Evolutionary conservation across 371 early-diverging fungal genomes (phyloP), one percentile per base, ranked within the genome.

Genomic region (Funneliformis caledonium): DNA sequence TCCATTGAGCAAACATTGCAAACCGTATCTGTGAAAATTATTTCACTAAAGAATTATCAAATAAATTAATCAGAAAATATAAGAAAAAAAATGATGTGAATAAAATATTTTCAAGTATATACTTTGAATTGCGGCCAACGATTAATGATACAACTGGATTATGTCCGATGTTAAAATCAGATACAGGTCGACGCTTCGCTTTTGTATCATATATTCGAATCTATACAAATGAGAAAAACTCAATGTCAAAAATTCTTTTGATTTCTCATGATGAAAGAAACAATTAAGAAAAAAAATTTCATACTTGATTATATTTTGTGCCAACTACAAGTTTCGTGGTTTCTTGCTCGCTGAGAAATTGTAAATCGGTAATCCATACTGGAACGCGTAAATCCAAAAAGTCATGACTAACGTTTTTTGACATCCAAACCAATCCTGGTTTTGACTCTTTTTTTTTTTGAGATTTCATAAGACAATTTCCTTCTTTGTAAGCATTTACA

Each of bases 361-460:
- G 90, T 65, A 96, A 80, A 82, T 96, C 95, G 2, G 95, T 95
- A 70, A 96, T 92, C 94, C 96, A 96, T 5, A 97, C 91, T 4
- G 96, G 96, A 33, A 93, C 92, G 26, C 93, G 89, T 78, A 97
- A 82, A 83, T 95, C 94, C 81, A 97, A 86, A 76, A 89, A 86
- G 76, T 97, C 96, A 83, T 94, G 91, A 72, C 85, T 84, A n/a
- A 93, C 84, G 84, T 87, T 61, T 72, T 78, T 60, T 7, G 64
- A 42, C 72, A n/a, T 79, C 60, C 64, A 80, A 22, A 76, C 45
- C 14, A 62, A 42, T 4, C 78, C 76, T 14, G 47, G 11, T 4
- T 69, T 31, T 14, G 11, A n/a, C 48, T 65, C 56, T 22, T n/a
- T 68, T n/a, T 67, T 47, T 33, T 78, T 81, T 64, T 19, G 86